Conservation (phyloP, 1,139 yeast species). For the Candida buenavistaensis region DNA sequence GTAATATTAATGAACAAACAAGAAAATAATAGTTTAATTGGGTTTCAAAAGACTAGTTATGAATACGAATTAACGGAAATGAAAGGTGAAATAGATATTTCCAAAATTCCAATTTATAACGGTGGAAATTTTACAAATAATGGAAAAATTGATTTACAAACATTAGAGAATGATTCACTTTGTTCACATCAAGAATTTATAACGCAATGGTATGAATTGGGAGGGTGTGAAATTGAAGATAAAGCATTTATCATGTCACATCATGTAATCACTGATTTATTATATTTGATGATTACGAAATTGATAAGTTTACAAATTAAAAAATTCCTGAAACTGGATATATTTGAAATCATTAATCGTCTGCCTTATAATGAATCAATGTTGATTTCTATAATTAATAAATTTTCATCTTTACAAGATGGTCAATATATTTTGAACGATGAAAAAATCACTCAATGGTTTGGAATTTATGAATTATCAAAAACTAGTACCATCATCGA, state of each 20-base stretch:
- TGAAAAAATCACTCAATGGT: constrained; percentile 52
- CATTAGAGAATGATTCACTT: constrained; percentile 49
- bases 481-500: constrained; percentile 28
- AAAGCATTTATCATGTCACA: constrained; percentile 28
- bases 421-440: constrained; percentile 36
- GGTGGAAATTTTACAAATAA: constrained; percentile 26
- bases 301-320: constrained; percentile 50
- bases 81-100: constrained; percentile 44
- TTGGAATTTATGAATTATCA: constrained; percentile 55
- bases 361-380: constrained; percentile 20
- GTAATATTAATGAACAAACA: constrained; percentile 52
- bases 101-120: constrained; percentile 49
- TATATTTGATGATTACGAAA: constrained; percentile 49
- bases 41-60: constrained; percentile 42
- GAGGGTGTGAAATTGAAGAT: constrained; percentile 56
- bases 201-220: constrained; percentile 48
- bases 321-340: not conserved
- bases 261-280: constrained; percentile 25
- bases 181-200: constrained; percentile 59
- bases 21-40: constrained; percentile 25
- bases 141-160: constrained; percentile 23
- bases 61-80: constrained; percentile 50
- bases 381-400: constrained; percentile 46
- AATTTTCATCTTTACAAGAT: constrained; percentile 33
- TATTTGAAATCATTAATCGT: not conserved